phyloP scores from a whole-genome alignment of 2,329 filamentous ascomycete genomes.

The Beauveria australis region DNA sequence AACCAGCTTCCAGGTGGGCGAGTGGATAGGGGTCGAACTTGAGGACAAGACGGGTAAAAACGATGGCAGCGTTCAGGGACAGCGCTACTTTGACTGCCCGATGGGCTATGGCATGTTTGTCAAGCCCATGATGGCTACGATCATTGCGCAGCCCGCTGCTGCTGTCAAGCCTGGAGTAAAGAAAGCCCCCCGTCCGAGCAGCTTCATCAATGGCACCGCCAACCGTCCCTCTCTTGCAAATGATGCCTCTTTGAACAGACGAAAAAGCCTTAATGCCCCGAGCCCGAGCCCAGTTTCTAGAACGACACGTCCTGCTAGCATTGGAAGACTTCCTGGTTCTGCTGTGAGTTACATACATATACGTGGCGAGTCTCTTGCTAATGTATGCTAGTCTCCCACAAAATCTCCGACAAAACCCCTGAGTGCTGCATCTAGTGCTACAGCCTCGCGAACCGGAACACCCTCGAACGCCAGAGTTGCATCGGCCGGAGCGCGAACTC shows the following conservation, averaged over 20 bases:
- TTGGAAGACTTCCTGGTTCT: constrained; percentile 37
- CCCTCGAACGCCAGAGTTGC: constrained; percentile 47
- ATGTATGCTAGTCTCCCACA: constrained; percentile 53
- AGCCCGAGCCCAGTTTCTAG: constrained; percentile 64
- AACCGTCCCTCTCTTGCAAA: constrained; percentile 32
- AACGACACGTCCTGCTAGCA: constrained; percentile 45
- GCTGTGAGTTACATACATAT: neutral
- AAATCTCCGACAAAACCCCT: constrained; percentile 76
- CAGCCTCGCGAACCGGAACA: constrained; percentile 56
- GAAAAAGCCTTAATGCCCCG: constrained; percentile 62
- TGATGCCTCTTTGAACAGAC: constrained; percentile 49
- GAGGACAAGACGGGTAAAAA: constrained; percentile 81
- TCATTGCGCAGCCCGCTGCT: constrained; percentile 42
- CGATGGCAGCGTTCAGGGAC: constrained; percentile 81
- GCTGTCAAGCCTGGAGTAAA: constrained; percentile 31
- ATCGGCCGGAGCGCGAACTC: constrained; percentile 39
- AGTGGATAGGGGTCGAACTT: constrained; percentile 87
- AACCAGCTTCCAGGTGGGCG: constrained; percentile 70
- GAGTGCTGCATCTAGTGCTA: constrained; percentile 45
- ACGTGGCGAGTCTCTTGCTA: neutral
- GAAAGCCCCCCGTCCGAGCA: constrained; percentile 39
- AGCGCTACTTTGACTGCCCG: constrained; percentile 80
- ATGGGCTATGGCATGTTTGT: constrained; percentile 79
- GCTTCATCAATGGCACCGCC: constrained; percentile 39
- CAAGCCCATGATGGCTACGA: constrained; percentile 58